phyloP scores from a whole-genome alignment of 176 grass and related monocot species.

The Zoysia pacifica region DNA sequence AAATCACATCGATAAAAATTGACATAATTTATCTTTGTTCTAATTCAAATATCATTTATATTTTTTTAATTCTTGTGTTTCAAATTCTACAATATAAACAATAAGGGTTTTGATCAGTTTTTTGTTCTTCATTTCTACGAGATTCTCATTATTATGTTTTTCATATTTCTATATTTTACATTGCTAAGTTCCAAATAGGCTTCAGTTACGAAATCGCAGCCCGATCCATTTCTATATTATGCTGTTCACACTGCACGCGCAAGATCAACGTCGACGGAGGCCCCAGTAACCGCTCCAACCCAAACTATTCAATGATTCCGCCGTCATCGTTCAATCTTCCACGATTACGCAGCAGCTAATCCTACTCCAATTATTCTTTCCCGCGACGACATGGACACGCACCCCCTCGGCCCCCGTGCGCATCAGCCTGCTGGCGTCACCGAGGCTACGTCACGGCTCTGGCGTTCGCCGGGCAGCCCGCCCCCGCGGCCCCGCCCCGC shows the following conservation, averaged over 20 bases:
- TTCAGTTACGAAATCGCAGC: background rate
- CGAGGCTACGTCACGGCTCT: background rate
- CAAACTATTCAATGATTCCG: background rate
- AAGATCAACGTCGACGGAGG: background rate
- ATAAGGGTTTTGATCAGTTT: too few species aligned
- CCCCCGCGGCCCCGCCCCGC: background rate
- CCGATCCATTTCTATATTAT: background rate
- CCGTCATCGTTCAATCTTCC: background rate
- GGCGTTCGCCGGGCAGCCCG: background rate
- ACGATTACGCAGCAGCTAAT: background rate
- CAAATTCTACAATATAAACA: too few species aligned
- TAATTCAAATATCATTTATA: too few species aligned
- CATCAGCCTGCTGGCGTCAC: background rate
- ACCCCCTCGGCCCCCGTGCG: background rate
- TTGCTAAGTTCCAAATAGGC: too few species aligned
- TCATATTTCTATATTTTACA: too few species aligned
- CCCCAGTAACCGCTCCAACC: background rate
- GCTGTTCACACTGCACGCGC: background rate
- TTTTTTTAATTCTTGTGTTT: too few species aligned
- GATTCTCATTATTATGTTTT: too few species aligned
- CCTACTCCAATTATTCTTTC: background rate
- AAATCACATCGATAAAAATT: too few species aligned
- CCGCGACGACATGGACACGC: conserved; percentile 16
- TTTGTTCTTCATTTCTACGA: too few species aligned
- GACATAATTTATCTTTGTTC: too few species aligned